Base-by-base conservation (phyloP, 345 rosid genomes). In the Aethionema arabicum region DNA sequence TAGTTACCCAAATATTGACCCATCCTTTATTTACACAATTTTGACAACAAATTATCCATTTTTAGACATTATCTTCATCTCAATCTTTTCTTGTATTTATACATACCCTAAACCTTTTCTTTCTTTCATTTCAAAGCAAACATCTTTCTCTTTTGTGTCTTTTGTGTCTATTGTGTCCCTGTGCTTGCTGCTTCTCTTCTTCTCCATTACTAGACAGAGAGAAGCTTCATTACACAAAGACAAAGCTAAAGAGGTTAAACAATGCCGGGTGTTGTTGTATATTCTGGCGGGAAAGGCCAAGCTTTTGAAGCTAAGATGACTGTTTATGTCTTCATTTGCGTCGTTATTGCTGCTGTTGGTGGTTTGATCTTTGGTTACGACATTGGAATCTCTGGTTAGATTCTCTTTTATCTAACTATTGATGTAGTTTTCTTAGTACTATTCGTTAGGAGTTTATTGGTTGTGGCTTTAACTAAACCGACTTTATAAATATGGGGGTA, bases 361-460 rank as follows among this genome's bases (percentile, higher is more conserved):
- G 84, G 87, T 56, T 61, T 82, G 13, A 72, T 78, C 73, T 78
- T 82, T 12, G 84, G 87, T 7, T 82, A 79, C 43, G 80, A 79
- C 68, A 72, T 74, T 57, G 82, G 82, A 14, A 62, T 75, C 31
- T 77, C 79, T 21, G 82, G 83, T 73, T 49, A 10, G 58, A 0
- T 7, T 13, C 7, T 13, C 4, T 8, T 59, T 21, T 21, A 21
- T 21, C 27, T 21, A 21, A 21, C 1, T 1, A 1, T 21, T 2
- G 27, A 21, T 21, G 2, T 2, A 21, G n/a, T n/a, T 21, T 21
- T 21, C 27, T 21, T 21, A 21, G 1, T 21, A 21, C 27, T 1
- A 21, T 21, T 21, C 27, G 27, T 21, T 21, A 21, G 27, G 2
- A 21, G 2, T 21, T 21, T 1, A 21, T 21, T 21, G 27, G 27